phyloP scores from a whole-genome alignment of 768 basidiomycete species.

The Calocybe indica region DNA sequence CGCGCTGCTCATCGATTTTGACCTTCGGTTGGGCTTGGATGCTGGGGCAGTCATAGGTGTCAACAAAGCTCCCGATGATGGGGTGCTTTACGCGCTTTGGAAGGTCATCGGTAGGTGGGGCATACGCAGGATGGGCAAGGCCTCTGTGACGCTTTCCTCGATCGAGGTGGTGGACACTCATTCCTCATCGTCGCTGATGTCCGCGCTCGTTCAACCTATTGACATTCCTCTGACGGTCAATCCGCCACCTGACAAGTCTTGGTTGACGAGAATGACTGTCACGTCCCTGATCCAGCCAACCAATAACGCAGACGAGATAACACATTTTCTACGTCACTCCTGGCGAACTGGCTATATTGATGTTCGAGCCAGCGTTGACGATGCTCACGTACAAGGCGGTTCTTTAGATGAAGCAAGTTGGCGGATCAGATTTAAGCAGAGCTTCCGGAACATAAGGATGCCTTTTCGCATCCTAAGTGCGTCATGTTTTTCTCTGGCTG shows the following conservation, averaged over 20 bases:
- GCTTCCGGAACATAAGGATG: slow-evolving; percentile 39
- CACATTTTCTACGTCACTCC: slow-evolving; percentile 47
- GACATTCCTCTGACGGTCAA: slow-evolving; percentile 51
- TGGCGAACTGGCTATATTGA: slow-evolving; percentile 51
- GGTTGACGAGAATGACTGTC: slow-evolving; percentile 52
- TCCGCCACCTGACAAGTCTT: slow-evolving; percentile 44
- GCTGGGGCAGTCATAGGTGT: slow-evolving; percentile 57
- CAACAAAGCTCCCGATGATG: slow-evolving; percentile 37
- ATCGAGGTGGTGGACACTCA: slow-evolving; percentile 42
- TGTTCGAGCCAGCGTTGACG: slow-evolving; percentile 35
- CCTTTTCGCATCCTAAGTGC: slow-evolving; percentile 47
- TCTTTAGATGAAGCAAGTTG: slow-evolving; percentile 35
- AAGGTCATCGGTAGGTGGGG: slow-evolving; percentile 68
- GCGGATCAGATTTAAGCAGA: slow-evolving; percentile 34
- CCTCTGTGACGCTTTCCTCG: slow-evolving; percentile 49
- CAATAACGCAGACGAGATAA: slow-evolving; percentile 39
- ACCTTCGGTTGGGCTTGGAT: slow-evolving; percentile 59
- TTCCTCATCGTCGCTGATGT: slow-evolving; percentile 35
- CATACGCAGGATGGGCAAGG: slow-evolving; percentile 45
- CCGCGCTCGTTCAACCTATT: slow-evolving; percentile 42
- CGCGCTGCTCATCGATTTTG: slow-evolving; percentile 53
- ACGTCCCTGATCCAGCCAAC: slow-evolving; percentile 50
- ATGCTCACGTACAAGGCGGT: slow-evolving; percentile 49
- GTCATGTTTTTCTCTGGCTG: slow-evolving; percentile 16
- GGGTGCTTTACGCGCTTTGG: slow-evolving; percentile 43